Base-by-base conservation (phyloP, 768 basidiomycete species). In the Boletellus emodensis region DNA sequence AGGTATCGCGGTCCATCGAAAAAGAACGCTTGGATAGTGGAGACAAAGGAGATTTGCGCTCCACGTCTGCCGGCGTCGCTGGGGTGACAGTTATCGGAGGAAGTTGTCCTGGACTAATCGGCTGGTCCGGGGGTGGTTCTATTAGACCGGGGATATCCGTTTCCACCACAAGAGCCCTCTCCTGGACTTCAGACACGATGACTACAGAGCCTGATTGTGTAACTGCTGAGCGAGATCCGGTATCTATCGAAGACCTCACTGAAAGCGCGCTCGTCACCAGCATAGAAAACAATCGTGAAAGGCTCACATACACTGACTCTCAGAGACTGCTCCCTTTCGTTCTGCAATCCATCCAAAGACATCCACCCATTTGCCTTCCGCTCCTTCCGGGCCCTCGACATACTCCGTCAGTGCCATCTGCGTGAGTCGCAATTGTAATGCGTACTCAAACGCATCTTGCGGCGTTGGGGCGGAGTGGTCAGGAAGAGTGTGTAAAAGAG, bases 301-400 rank as follows among this genome's bases (percentile, higher is more conserved):
- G 22, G 32, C 37, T 11, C 41, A 51, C 68, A 42, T 48, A 69
- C 66, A 26, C 14, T 61, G 66, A 22, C 53, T 54, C 32, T 68
- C 66, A 10, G 63, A 57, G 26, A 46, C 49, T 0, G 59, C 58
- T 34, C 73, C 75, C 22, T 72, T 76, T 58, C 75, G 73, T 49
- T 84, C 85, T 0, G 92, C 84, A 61, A 93, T 84, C 87, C 89
- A 96, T 5, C 79, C 72, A 65, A 94, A 95, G 8, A 92, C 77
- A 24, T 92, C 90, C 14, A 92, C 73, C 81, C 92, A 94, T 49
- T 82, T 84, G 15, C 72, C 70, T 54, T 87, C 84, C 0, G 93
- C 94, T 36, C 83, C 81, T 59, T 94, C 91, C 0, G 92, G 78
- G 0, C 96, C 95, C 34, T 93, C 86, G 15, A 88, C 78, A 33